phyloP scores from a whole-genome alignment of 768 basidiomycete species.

The Myochromella boudieri region DNA sequence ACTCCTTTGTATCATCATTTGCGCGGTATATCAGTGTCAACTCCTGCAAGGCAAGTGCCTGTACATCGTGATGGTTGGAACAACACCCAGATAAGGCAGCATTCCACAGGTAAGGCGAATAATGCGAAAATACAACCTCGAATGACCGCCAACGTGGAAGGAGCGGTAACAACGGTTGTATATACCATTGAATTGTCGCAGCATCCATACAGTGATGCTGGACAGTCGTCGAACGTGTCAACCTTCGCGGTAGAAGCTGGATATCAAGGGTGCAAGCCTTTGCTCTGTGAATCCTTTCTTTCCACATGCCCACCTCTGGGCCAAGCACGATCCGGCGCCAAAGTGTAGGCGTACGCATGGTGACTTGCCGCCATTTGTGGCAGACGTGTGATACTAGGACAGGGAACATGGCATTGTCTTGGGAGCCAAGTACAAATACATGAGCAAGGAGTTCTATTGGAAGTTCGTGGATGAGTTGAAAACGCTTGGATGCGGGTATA shows the following conservation, averaged over 20 bases:
- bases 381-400: constrained; percentile 70
- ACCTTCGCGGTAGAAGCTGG: constrained; percentile 38
- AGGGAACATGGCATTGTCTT: constrained; percentile 57
- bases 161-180: constrained; percentile 55
- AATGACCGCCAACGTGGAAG: constrained; percentile 63
- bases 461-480: constrained; percentile 55
- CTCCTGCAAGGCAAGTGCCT: constrained; percentile 48
- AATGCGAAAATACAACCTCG: constrained; percentile 51
- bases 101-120: constrained; percentile 68
- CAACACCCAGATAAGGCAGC: constrained; percentile 60
- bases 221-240: constrained; percentile 22
- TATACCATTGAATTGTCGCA: constrained; percentile 56
- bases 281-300: constrained; percentile 59
- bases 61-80: constrained; percentile 28
- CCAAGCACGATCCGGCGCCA: constrained; percentile 63
- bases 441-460: constrained; percentile 65
- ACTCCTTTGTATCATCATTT: constrained; percentile 73
- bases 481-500: constrained; percentile 16
- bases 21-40: constrained; percentile 56
- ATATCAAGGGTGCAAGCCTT: constrained; percentile 63
- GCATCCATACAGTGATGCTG: constrained; percentile 37
- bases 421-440: constrained; percentile 61
- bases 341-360: constrained; percentile 57
- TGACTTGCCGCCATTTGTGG: constrained; percentile 59
- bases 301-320: constrained; percentile 57